Percentiles rank a stretch among this genome's conserved stretches.
Evolutionary conservation across 257 asterid species (phyloP).

Genomic region (Nicotiana otophora): DNA sequence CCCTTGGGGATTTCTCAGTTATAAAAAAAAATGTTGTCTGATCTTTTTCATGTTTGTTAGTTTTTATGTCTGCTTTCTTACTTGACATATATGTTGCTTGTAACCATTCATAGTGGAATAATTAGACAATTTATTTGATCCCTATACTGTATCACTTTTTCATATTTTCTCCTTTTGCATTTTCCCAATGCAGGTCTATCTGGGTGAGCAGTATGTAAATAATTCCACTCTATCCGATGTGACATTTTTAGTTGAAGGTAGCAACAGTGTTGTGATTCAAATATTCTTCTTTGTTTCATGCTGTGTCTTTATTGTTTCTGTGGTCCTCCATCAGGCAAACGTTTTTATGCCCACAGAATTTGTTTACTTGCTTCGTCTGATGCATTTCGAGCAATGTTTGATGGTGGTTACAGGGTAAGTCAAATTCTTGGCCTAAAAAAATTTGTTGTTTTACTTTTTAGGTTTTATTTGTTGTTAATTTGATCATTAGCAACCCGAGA

Average conservation of each 20-base stretch:
- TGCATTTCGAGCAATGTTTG: slow-evolving; percentile 98
- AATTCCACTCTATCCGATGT: slow-evolving; percentile 87
- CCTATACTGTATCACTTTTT: neutral
- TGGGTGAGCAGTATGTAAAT: slow-evolving; percentile 93
- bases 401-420: slow-evolving; percentile 98
- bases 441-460: neutral
- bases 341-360: slow-evolving; percentile 93
- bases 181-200: slow-evolving; percentile 64
- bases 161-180: neutral
- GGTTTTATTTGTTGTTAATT: neutral
- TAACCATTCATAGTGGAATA: neutral
- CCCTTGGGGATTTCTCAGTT: no score
- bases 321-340: slow-evolving; percentile 34
- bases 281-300: neutral
- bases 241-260: slow-evolving; percentile 95
- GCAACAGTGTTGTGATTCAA: neutral
- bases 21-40: neutral
- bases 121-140: neutral
- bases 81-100: neutral
- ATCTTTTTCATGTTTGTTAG: neutral
- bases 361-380: slow-evolving; percentile 96
- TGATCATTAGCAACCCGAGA: neutral
- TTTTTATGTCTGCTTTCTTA: neutral
- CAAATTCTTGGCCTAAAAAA: neutral
- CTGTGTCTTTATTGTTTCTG: neutral